Conservation (phyloP, 441 rosid species). For the Rhodomyrtus psidioides region DNA sequence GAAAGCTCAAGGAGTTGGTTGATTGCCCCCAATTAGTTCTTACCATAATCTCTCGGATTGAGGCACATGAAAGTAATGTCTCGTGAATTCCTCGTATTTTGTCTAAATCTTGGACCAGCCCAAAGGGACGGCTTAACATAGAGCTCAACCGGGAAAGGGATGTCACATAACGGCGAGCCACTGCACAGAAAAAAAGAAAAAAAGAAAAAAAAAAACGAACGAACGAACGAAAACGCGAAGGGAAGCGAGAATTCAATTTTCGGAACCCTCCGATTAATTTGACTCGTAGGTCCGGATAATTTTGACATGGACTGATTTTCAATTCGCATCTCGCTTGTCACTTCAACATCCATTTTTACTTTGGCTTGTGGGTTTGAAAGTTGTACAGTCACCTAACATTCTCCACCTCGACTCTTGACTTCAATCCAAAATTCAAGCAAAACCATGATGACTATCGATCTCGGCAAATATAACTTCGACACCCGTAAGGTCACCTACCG, state of each 20-base stretch:
- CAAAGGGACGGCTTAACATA: not conserved
- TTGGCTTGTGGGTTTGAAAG: not conserved
- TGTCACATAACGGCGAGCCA: not conserved
- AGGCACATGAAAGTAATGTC: not conserved
- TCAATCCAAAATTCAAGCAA: not conserved
- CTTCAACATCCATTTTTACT: not conserved
- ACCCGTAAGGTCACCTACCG: not conserved
- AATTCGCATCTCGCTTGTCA: not conserved
- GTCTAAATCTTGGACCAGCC: not conserved
- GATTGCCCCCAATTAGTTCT: not conserved
- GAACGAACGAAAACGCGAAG: too few species aligned
- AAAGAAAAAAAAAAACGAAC: not conserved
- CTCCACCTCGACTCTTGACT: not conserved
- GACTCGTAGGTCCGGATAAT: not conserved
- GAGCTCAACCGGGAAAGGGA: not conserved
- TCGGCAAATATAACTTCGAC: not conserved
- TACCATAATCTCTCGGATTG: not conserved
- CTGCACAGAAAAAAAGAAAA: not conserved
- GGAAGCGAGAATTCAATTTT: too few species aligned
- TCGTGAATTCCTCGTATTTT: rapidly evolving
- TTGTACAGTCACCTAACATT: not conserved
- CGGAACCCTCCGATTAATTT: too few species aligned
- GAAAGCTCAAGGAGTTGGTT: not conserved
- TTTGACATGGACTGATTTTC: not conserved
- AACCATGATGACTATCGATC: not conserved